Conservation (phyloP, 805 yeast species). For the Zygotorulaspora danielsina region DNA sequence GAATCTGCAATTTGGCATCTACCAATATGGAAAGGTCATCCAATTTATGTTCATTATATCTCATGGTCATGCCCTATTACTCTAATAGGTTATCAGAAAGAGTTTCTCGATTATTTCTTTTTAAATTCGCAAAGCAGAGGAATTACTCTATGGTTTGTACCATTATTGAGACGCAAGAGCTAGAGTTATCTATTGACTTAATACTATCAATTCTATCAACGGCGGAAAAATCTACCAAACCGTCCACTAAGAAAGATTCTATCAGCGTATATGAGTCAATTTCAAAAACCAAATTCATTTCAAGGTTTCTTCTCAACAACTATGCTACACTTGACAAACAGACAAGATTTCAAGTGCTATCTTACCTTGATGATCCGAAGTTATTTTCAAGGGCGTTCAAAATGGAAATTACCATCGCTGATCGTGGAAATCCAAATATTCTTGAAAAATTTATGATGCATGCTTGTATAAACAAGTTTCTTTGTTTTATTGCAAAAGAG, state of each 20-base stretch:
- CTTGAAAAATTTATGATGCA: conserved; percentile 4
- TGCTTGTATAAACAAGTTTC: conserved; percentile 4
- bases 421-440: conserved; percentile 3
- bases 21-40: conserved; percentile 13
- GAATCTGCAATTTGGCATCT: conserved; percentile 9
- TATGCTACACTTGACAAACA: conserved; percentile 9
- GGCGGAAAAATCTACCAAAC: conserved; percentile 1
- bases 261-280: neutral
- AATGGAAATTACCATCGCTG: conserved; percentile 4
- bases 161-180: conserved; percentile 5
- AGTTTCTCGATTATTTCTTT: conserved; percentile 10
- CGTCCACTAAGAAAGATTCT: neutral
- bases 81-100: conserved; percentile 10
- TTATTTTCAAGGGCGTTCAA: conserved; percentile 8
- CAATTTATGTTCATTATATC: conserved; percentile 15
- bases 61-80: conserved; percentile 11
- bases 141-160: conserved; percentile 17
- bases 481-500: conserved; percentile 3
- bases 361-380: conserved; percentile 7
- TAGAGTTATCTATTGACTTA: conserved; percentile 5
- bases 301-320: conserved; percentile 7
- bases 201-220: conserved; percentile 8
- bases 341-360: conserved; percentile 6
- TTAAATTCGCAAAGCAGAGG: conserved; percentile 12
- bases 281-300: conserved; percentile 5